Evolutionary conservation across 1,284 basidiomycete genomes (phyloP).

Genomic region (Schizophyllum amplum): DNA sequence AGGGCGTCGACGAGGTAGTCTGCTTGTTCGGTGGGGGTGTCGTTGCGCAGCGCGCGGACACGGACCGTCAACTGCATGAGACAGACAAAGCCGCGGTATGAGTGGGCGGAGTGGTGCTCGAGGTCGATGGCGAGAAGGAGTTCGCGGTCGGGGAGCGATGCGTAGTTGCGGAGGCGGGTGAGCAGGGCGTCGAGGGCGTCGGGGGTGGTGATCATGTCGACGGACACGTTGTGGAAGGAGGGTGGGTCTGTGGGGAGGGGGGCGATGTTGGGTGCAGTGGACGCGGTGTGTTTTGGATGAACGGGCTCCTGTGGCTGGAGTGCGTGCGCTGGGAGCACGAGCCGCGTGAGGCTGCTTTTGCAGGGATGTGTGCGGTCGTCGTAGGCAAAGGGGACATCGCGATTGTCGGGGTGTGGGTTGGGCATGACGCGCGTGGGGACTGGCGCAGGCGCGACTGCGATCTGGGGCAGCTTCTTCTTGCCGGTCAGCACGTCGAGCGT

Average conservation of each 20-base stretch:
- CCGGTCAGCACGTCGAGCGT: neutral
- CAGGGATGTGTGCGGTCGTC: neutral
- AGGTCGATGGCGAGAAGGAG: conserved; percentile 77
- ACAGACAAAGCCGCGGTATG: conserved; percentile 85
- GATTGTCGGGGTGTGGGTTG: neutral
- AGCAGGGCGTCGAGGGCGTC: neutral
- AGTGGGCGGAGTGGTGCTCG: conserved; percentile 86
- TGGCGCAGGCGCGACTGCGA: neutral
- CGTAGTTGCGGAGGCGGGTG: too few relatives aligned
- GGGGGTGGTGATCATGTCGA: neutral
- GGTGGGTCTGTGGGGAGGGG: neutral
- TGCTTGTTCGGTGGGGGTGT: conserved; percentile 16
- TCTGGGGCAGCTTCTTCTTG: neutral
- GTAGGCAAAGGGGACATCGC: neutral
- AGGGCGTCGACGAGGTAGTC: conserved; percentile 89
- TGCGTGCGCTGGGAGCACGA: neutral
- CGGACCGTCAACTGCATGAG: conserved; percentile 91
- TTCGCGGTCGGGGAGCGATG: neutral
- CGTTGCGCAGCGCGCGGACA: conserved; percentile 29
- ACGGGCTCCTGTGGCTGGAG: neutral
- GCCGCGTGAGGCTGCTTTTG: neutral
- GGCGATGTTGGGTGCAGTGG: neutral
- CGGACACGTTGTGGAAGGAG: neutral
- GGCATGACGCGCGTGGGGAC: neutral
- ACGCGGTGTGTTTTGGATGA: neutral